Evolutionary conservation across 805 yeast species (phyloP).

Genomic region (Wickerhamomyces bovis): DNA sequence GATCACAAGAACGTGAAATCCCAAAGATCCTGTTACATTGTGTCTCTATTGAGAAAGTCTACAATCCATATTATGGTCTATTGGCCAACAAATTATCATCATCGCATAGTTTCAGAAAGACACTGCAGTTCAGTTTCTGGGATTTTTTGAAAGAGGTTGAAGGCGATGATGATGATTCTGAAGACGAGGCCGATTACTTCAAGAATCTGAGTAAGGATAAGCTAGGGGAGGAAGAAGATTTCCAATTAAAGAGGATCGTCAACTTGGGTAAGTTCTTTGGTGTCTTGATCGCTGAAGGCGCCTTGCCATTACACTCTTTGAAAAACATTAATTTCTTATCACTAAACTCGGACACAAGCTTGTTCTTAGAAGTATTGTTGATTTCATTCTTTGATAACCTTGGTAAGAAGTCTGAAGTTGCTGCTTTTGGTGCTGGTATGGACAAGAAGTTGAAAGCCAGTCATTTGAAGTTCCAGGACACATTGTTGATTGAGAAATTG

Average conservation of each 20-base stretch:
- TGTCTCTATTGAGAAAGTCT: conserved; percentile 71
- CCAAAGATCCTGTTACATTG: conserved; percentile 85
- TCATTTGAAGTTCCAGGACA: conserved; percentile 38
- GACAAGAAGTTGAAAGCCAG: conserved; percentile 30
- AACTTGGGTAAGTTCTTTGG: conserved; percentile 84
- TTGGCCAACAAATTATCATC: conserved; percentile 74
- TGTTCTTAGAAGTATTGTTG: conserved; percentile 70
- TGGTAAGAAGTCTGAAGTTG: conserved; percentile 53
- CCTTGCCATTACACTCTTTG: conserved; percentile 66
- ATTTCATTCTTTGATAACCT: conserved; percentile 60
- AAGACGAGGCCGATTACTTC: conserved; percentile 31
- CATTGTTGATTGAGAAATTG: conserved; percentile 40
- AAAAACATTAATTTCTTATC: conserved; percentile 69
- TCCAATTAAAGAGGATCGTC: conserved; percentile 51
- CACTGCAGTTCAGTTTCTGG: conserved; percentile 89
- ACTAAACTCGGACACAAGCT: conserved; percentile 48
- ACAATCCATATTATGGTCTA: conserved; percentile 85
- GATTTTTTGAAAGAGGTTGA: conserved; percentile 73
- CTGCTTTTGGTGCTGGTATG: conserved; percentile 23
- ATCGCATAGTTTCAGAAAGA: conserved; percentile 66
- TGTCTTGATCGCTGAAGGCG: conserved; percentile 61
- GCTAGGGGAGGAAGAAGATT: conserved; percentile 44
- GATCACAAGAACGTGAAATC: conserved; percentile 78
- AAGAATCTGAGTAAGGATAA: conserved; percentile 24
- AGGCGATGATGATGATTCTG: conserved; percentile 34